Percentiles rank a stretch among this genome's conserved stretches.
Conservation (phyloP, 805 yeast species). For the Kuraishia molischiana region DNA sequence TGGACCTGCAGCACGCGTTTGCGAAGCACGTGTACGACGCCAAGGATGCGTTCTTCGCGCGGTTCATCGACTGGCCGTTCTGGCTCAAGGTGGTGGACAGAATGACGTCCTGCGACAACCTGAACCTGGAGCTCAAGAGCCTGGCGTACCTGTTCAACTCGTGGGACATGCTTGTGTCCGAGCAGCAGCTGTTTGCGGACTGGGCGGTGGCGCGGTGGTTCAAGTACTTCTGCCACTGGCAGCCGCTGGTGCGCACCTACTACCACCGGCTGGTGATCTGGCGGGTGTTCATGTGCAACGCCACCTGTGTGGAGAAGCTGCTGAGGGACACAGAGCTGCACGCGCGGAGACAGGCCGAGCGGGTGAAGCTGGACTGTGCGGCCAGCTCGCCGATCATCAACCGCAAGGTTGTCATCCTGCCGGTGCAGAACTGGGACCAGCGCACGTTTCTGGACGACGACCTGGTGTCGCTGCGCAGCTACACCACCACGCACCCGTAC, state of each 20-base stretch:
- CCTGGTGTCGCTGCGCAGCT: background rate
- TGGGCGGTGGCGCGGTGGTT: slow-evolving; percentile 37
- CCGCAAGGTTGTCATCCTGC: slow-evolving; percentile 35
- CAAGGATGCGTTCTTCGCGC: background rate
- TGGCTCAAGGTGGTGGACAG: slow-evolving; percentile 56
- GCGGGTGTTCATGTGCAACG: slow-evolving; percentile 31
- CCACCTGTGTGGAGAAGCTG: background rate
- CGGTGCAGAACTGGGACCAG: slow-evolving; percentile 11
- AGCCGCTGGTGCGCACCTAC: slow-evolving; percentile 64
- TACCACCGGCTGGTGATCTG: slow-evolving; percentile 60
- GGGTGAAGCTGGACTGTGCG: slow-evolving; percentile 6
- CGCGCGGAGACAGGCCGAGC: no score
- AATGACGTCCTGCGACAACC: slow-evolving; percentile 47
- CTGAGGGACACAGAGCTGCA: background rate
- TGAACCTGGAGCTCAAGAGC: slow-evolving; percentile 52
- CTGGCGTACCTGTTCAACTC: slow-evolving; percentile 60
- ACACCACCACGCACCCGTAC: slow-evolving; percentile 43
- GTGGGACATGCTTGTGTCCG: slow-evolving; percentile 66
- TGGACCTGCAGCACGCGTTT: slow-evolving; percentile 29
- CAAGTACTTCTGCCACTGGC: slow-evolving; percentile 65
- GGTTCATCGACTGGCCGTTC: slow-evolving; percentile 56
- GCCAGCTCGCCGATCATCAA: slow-evolving; percentile 28
- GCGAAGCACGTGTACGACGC: slow-evolving; percentile 6
- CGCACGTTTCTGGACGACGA: background rate
- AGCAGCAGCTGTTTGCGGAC: slow-evolving; percentile 5